These are phyloP conservation scores for Cylindrodendrum hubeiense DNA, from an alignment of 2,329 filamentous ascomycete species.

Conservation along the genomic window DNA sequence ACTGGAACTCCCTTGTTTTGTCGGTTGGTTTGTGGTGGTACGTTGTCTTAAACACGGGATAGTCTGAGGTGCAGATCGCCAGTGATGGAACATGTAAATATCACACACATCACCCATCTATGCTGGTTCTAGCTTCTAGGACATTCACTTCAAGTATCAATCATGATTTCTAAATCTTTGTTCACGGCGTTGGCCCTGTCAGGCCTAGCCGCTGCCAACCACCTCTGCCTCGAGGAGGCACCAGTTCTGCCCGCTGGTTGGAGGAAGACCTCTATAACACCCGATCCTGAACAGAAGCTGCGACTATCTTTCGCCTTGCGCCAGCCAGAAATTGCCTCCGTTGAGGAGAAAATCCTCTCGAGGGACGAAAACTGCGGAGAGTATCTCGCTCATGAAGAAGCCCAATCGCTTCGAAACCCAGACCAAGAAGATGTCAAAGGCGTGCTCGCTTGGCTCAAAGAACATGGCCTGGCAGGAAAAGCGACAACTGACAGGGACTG, in stretches of 20 bases:
- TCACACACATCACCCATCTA: background rate
- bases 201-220: slow-evolving; percentile 36
- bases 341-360: slow-evolving; percentile 42
- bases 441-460: slow-evolving; percentile 57
- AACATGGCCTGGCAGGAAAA: slow-evolving; percentile 50
- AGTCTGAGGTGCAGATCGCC: background rate
- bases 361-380: slow-evolving; percentile 21
- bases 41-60: background rate
- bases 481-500: slow-evolving; percentile 53
- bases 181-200: slow-evolving; percentile 39
- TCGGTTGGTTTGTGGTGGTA: background rate
- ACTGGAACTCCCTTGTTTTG: background rate
- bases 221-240: slow-evolving; percentile 44
- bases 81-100: background rate
- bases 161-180: slow-evolving; percentile 31
- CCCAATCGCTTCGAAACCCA: slow-evolving; percentile 52
- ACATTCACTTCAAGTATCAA: slow-evolving; percentile 1
- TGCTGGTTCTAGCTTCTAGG: background rate
- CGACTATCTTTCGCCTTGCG: slow-evolving; percentile 49
- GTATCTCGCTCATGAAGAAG: slow-evolving; percentile 53
- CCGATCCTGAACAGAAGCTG: slow-evolving; percentile 41
- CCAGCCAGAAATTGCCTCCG: slow-evolving; percentile 46
- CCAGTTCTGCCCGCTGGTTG: slow-evolving; percentile 47
- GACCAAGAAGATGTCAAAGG: slow-evolving; percentile 47
- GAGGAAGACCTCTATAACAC: slow-evolving; percentile 38